Evolutionary conservation across 176 grass and related monocot species (phyloP).

Genomic region (Zoysia pacifica): DNA sequence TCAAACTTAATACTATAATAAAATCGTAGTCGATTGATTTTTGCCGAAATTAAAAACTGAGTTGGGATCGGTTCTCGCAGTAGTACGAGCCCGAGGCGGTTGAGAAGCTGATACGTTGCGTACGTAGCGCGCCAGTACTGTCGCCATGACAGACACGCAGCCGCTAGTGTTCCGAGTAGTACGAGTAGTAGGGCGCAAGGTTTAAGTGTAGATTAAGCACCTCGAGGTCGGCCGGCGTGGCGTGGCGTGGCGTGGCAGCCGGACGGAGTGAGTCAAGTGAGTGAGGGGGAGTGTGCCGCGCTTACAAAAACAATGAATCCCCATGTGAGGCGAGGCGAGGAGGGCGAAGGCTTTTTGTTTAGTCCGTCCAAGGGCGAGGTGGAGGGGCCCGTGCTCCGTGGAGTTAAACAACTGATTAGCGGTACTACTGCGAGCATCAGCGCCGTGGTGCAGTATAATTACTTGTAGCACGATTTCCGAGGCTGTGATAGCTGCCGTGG

Average conservation of each 20-base stretch:
- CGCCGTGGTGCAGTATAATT: neutral
- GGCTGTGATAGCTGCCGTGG: neutral
- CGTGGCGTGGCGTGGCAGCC: no score
- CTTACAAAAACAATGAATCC: neutral
- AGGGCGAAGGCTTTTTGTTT: conserved; percentile 37
- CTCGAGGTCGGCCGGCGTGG: neutral
- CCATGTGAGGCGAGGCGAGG: conserved; percentile 1
- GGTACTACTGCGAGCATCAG: neutral
- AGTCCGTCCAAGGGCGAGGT: neutral
- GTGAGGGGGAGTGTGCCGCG: neutral
- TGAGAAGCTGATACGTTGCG: neutral
- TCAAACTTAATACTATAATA: no score
- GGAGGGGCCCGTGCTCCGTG: neutral
- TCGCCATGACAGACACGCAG: neutral
- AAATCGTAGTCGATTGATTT: no score
- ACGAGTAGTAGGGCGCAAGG: neutral
- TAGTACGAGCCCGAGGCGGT: neutral
- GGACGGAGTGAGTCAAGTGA: neutral
- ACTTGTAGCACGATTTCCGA: conserved; percentile 23
- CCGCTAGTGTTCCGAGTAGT: neutral
- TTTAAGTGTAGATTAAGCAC: conserved; percentile 20
- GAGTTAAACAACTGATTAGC: neutral
- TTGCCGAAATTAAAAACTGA: no score
- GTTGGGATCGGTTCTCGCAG: no score
- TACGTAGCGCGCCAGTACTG: no score